A percentile compares a stretch with the other conserved stretches of the same genome.
phyloP scores from a whole-genome alignment of 1,284 basidiomycete genomes.

The Melampsora larici-populina region DNA sequence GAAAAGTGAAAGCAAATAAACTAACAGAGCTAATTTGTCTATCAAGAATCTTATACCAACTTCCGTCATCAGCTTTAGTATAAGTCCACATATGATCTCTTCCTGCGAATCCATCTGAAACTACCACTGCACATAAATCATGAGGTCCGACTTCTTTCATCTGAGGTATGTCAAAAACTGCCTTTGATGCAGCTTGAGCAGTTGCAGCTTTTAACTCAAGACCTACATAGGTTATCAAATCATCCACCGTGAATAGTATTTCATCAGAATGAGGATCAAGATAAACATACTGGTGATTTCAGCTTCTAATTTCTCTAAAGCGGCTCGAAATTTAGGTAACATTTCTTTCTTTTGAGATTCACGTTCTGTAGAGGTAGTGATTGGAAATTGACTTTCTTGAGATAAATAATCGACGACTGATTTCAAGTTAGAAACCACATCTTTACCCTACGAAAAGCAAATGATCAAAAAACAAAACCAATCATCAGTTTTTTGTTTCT shows the following conservation, averaged over 20 bases:
- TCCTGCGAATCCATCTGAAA: constrained; percentile 42
- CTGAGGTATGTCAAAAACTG: constrained; percentile 41
- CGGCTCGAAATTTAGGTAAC: constrained; percentile 22
- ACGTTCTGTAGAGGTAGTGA: not conserved
- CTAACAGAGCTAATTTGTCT: constrained; percentile 22
- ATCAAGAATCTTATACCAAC: constrained; percentile 40
- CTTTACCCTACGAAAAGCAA: constrained; percentile 31
- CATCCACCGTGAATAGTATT: not conserved
- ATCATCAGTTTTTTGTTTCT: not conserved
- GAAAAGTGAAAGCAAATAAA: not conserved
- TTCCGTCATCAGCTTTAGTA: constrained; percentile 30
- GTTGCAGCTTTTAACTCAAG: constrained; percentile 33
- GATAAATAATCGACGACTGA: constrained; percentile 37
- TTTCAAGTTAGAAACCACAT: constrained; percentile 37
- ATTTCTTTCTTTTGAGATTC: constrained; percentile 29
- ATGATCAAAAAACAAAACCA: not conserved
- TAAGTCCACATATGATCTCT: constrained; percentile 44
- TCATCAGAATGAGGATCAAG: not conserved
- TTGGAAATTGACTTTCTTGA: constrained; percentile 15
- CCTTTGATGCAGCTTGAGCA: constrained; percentile 32
- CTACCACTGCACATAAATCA: constrained; percentile 34
- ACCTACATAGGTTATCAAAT: not conserved
- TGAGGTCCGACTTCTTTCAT: constrained; percentile 37
- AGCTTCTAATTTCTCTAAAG: constrained; percentile 29
- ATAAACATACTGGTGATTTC: constrained; percentile 32